Percentiles rank a stretch among this genome's conserved stretches.
phyloP scores from a whole-genome alignment of 2,329 filamentous ascomycete species.

The Neoascochyta sp. region DNA sequence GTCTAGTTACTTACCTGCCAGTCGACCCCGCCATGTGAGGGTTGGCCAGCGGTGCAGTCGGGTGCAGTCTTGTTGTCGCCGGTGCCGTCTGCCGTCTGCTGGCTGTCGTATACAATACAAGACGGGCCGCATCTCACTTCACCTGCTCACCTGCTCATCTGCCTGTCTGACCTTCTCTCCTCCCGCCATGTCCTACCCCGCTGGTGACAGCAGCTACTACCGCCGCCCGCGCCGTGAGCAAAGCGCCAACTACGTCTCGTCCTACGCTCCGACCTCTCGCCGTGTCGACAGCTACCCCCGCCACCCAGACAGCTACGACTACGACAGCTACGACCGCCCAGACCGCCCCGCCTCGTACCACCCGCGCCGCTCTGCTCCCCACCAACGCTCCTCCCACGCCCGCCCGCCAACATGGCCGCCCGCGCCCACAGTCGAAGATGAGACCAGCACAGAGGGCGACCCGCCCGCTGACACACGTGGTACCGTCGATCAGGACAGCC shows the following conservation, averaged over 20 bases:
- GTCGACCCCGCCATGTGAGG: too few species aligned
- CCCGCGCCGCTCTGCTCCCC: slow-evolving; percentile 13
- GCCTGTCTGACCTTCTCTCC: too few species aligned
- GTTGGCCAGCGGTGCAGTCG: too few species aligned
- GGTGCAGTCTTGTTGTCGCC: too few species aligned
- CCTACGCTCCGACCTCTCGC: slow-evolving; percentile 17
- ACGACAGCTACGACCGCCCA: slow-evolving; percentile 33
- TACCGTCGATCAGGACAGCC: slow-evolving; percentile 63
- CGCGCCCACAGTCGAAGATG: slow-evolving; percentile 66
- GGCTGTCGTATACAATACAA: too few species aligned
- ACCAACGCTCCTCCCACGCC: slow-evolving; percentile 15
- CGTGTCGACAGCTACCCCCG: too few species aligned
- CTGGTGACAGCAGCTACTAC: too few species aligned
- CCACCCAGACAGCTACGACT: slow-evolving; percentile 23
- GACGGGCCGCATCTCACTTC: too few species aligned
- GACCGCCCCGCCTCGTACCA: slow-evolving; percentile 19
- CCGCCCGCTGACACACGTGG: slow-evolving; percentile 62
- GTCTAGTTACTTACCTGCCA: too few species aligned
- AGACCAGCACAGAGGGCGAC: slow-evolving; percentile 54
- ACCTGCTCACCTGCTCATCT: too few species aligned
- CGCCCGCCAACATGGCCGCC: slow-evolving; percentile 50
- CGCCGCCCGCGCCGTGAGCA: slow-evolving; percentile 21
- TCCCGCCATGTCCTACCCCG: too few species aligned
- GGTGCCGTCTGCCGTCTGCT: too few species aligned
- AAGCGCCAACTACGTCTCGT: slow-evolving; percentile 14